Conservation (phyloP, 768 basidiomycete genomes). For the Pulveroboletus frians region DNA sequence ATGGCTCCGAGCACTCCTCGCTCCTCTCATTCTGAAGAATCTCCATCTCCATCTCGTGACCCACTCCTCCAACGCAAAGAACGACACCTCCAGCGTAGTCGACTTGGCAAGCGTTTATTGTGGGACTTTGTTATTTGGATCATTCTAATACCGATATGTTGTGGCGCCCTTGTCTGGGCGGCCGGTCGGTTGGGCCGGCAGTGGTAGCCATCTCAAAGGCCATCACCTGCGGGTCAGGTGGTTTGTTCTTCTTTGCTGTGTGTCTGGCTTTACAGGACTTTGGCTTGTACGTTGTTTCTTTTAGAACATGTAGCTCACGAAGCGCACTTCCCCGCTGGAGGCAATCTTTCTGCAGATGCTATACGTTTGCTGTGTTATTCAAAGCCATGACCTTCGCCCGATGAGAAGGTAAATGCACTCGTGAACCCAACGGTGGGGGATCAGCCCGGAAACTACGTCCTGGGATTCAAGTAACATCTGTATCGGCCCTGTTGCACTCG, state of each 20-base stretch:
- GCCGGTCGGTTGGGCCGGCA: slow-evolving; percentile 44
- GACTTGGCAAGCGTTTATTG: slow-evolving; percentile 64
- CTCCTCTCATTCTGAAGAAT: slow-evolving; percentile 12
- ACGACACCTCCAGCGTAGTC: slow-evolving; percentile 67
- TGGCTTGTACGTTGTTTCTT: not conserved
- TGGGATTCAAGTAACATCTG: not conserved
- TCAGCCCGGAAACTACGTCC: not conserved
- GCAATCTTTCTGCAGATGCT: not conserved
- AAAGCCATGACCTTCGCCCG: not conserved
- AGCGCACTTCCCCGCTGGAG: not conserved
- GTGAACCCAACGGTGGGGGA: not conserved
- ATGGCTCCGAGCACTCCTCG: slow-evolving; percentile 23
- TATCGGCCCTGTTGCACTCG: not conserved
- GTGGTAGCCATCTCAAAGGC: slow-evolving; percentile 41
- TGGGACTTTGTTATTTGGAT: slow-evolving; percentile 86
- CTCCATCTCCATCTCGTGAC: slow-evolving; percentile 40
- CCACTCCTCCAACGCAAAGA: slow-evolving; percentile 86
- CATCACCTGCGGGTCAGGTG: slow-evolving; percentile 6
- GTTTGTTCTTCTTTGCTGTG: not conserved
- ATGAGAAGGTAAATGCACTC: not conserved
- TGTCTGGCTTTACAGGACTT: slow-evolving; percentile 4
- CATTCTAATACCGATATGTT: slow-evolving; percentile 58
- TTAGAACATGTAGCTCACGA: slow-evolving; percentile 2
- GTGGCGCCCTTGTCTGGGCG: slow-evolving; percentile 53
- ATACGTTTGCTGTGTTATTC: not conserved